Evolutionary conservation across 352 stramenopile species (phyloP), one percentile per base, ranked within the genome.

Genomic region (Pelagophyceae sp.): DNA sequence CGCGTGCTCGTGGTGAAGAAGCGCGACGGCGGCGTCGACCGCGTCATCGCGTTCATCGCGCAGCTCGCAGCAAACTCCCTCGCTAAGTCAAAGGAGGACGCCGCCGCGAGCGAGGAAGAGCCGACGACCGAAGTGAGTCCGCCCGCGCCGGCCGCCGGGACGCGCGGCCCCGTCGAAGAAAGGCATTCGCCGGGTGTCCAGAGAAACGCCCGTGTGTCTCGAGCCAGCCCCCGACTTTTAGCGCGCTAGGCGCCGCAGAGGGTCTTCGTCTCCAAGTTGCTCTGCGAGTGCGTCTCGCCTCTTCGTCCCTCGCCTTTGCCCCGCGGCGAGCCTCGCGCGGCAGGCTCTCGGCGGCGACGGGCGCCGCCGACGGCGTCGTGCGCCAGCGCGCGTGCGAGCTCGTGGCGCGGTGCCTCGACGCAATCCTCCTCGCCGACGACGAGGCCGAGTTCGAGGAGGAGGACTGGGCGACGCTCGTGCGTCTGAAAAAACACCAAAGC

Each of bases 1-100:
- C 67, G 67, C 67, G 67, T 74, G 25, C 35, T 74, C 20, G 67
- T 50, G 33, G 67, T 31, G 35, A 74, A 74, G n/a, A 50, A 58
- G 38, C 33, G 37, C 35, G 67, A 74, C 35, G 67, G 15, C 11
- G 27, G 15, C 20, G 67, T 74, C 20, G 67, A 74, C 1, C 33
- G 67, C 17, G 3, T 31, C 35, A 31, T 74, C 5, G 17, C 15
- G 1, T 74, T 74, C 67, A n/a, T 74, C 35, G 67, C 35, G 67
- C 33, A 35, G 17, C 1, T 74, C 67, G 33, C 27, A 1, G 45
- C 45, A 11, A 54, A 67, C 58, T 67, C 5, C 23, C 58, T 33
- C 58, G 45, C 11, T 23, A 23, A 54, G 11, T 11, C 11, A 54
- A 54, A 54, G 11, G 45, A 54, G 23, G 45, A 54, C 45, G 45